Percentiles rank a stretch among this genome's conserved stretches.
phyloP scores from a whole-genome alignment of 2,329 filamentous ascomycete species.

The Chaetoscypha palmicola region DNA sequence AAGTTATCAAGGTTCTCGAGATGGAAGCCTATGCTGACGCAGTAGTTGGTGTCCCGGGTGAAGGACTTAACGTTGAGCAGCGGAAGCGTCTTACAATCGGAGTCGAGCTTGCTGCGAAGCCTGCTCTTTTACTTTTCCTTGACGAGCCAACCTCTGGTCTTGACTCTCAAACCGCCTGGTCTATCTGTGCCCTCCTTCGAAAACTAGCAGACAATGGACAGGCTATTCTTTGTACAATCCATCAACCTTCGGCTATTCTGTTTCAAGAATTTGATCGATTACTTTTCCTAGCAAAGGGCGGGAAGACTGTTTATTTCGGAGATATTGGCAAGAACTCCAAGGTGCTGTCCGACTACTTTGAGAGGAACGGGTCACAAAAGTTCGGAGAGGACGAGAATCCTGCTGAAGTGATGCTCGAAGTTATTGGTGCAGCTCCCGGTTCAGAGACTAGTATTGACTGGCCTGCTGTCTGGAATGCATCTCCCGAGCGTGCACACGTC shows the following conservation, averaged over 20 bases:
- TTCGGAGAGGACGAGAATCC: slow-evolving; percentile 69
- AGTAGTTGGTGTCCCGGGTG: slow-evolving; percentile 82
- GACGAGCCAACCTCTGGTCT: slow-evolving; percentile 94
- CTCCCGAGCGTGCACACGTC: slow-evolving; percentile 37
- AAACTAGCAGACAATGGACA: slow-evolving; percentile 85
- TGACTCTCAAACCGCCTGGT: slow-evolving; percentile 89
- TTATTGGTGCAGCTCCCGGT: slow-evolving; percentile 56
- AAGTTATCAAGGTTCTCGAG: slow-evolving; percentile 83
- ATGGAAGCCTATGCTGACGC: slow-evolving; percentile 90
- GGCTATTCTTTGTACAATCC: slow-evolving; percentile 93
- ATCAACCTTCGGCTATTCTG: slow-evolving; percentile 92
- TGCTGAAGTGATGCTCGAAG: slow-evolving; percentile 70
- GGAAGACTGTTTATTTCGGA: slow-evolving; percentile 75
- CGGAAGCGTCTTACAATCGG: slow-evolving; percentile 80
- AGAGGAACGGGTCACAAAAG: slow-evolving; percentile 57
- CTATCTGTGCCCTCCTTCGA: slow-evolving; percentile 79
- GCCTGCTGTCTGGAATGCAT: slow-evolving; percentile 53
- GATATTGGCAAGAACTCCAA: slow-evolving; percentile 66
- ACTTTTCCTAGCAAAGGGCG: slow-evolving; percentile 69
- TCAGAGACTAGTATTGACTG: slow-evolving; percentile 57
- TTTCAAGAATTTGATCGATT: slow-evolving; percentile 87
- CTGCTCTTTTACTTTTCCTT: slow-evolving; percentile 80
- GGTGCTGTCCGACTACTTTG: slow-evolving; percentile 67
- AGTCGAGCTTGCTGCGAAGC: slow-evolving; percentile 88
- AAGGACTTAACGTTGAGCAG: slow-evolving; percentile 53